Conservation (phyloP, 441 rosid species). For the Viola pubescens region DNA sequence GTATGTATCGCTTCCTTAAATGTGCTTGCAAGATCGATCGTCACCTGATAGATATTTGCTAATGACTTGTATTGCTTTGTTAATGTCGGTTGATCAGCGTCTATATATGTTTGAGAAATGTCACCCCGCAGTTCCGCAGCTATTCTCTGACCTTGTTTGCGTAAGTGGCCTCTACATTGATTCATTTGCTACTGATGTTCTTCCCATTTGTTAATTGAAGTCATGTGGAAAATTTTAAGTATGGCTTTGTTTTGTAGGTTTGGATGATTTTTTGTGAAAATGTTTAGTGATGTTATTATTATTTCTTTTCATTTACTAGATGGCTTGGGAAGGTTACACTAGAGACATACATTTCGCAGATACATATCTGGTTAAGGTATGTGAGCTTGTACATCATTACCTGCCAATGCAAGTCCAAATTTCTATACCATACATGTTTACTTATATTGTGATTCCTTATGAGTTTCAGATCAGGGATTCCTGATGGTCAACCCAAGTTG, state of each 20-base stretch:
- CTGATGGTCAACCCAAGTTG: conserved; percentile 96
- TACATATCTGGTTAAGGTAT: conserved; percentile 98
- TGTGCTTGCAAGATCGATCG: conserved; percentile 10
- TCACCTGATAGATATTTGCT: conserved; percentile 13
- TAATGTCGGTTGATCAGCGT: conserved; percentile 49
- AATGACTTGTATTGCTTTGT: conserved; percentile 14
- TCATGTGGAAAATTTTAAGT: not conserved
- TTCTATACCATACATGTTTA: conserved; percentile 5
- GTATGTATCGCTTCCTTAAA: conserved; percentile 33
- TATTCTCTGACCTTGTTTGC: conserved; percentile 74
- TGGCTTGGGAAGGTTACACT: conserved; percentile 98
- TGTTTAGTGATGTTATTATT: conserved; percentile 4
- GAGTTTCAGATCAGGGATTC: conserved; percentile 61
- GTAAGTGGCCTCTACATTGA: conserved; percentile 41
- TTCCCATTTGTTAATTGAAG: not conserved
- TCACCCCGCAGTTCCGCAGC: conserved; percentile 69
- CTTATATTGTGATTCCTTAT: conserved; percentile 1
- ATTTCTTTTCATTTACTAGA: conserved; percentile 30
- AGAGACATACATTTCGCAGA: conserved; percentile 94
- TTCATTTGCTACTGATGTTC: conserved; percentile 1
- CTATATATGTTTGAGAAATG: conserved; percentile 85
- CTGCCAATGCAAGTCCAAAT: not conserved
- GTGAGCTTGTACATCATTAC: conserved; percentile 7
- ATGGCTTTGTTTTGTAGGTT: not conserved
- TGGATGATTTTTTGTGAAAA: not conserved